A percentile compares a stretch with the other conserved stretches of the same genome.
Evolutionary conservation across 179 eudicot genomes (phyloP).

Genomic region (Silene noctiflora): DNA sequence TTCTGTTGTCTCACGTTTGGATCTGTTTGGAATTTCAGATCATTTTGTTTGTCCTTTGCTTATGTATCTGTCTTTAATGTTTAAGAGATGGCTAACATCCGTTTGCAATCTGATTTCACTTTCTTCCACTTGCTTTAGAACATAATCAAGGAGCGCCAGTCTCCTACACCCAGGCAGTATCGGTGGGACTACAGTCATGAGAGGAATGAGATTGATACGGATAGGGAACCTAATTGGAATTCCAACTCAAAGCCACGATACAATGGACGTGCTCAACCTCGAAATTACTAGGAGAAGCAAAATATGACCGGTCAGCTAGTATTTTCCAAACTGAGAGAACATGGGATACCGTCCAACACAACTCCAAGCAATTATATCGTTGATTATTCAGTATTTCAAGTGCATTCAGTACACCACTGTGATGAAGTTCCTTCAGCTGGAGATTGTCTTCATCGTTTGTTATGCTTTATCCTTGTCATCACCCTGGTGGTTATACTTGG

Average conservation of each 20-base stretch:
- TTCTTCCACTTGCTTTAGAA: slow-evolving; percentile 28
- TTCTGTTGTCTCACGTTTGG: not conserved
- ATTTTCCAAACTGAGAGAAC: slow-evolving; percentile 29
- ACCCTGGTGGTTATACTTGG: slow-evolving; percentile 25
- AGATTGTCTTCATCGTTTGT: slow-evolving; percentile 27
- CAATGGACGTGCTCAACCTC: slow-evolving; percentile 35
- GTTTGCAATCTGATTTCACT: slow-evolving; percentile 10
- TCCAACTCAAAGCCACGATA: slow-evolving; percentile 35
- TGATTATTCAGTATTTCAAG: slow-evolving; percentile 26
- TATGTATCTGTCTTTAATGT: not conserved
- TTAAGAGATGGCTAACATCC: slow-evolving; percentile 6
- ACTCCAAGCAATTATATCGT: slow-evolving; percentile 22
- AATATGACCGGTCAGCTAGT: slow-evolving; percentile 29
- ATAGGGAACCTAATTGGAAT: slow-evolving; percentile 48
- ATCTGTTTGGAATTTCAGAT: not conserved
- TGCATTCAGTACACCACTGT: slow-evolving; percentile 17
- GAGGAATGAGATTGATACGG: slow-evolving; percentile 37
- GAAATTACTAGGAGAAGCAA: slow-evolving; percentile 40
- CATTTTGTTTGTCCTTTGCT: not conserved
- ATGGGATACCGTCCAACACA: slow-evolving; percentile 24
- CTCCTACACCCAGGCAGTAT: slow-evolving; percentile 33
- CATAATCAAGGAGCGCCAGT: slow-evolving; percentile 34
- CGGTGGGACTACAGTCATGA: slow-evolving; percentile 35
- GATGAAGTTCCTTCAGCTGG: slow-evolving; percentile 32
- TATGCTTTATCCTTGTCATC: slow-evolving; percentile 38